phyloP scores from a whole-genome alignment of 495 filamentous ascomycete genomes.

The Daldinia loculata region DNA sequence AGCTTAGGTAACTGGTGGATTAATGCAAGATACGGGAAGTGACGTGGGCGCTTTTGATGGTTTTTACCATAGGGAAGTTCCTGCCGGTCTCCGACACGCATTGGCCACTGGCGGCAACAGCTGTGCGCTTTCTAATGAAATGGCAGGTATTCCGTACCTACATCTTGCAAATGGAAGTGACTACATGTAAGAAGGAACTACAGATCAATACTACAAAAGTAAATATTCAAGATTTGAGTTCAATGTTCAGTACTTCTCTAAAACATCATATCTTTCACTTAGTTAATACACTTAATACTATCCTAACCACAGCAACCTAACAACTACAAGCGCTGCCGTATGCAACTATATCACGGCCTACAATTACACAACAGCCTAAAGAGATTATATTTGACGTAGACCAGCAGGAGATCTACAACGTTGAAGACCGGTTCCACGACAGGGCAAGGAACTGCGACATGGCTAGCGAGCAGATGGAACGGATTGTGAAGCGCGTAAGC shows the following conservation, averaged over 20 bases:
- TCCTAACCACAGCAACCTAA: background rate
- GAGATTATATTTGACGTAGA: background rate
- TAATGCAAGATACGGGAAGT: background rate
- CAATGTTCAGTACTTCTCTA: too few relatives aligned
- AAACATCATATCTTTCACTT: too few relatives aligned
- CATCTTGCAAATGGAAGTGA: too few relatives aligned
- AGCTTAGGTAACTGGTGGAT: constrained; percentile 2
- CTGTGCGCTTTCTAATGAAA: too few relatives aligned
- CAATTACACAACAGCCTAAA: background rate
- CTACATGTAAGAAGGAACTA: too few relatives aligned
- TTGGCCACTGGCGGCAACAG: background rate
- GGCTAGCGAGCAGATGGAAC: background rate
- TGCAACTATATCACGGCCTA: background rate
- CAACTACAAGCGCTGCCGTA: background rate
- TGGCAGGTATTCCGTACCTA: too few relatives aligned
- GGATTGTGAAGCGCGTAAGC: background rate
- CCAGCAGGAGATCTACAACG: background rate
- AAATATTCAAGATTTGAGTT: too few relatives aligned
- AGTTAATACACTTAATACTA: too few relatives aligned
- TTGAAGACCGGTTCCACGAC: background rate
- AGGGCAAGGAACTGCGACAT: background rate
- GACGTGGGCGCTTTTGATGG: background rate
- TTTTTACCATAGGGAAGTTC: background rate
- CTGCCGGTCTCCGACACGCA: background rate
- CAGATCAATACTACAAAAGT: too few relatives aligned